These are phyloP conservation scores for Ophiostoma novo-ulmi DNA, from an alignment of 2,329 filamentous ascomycete species.

Conservation along the genomic window DNA sequence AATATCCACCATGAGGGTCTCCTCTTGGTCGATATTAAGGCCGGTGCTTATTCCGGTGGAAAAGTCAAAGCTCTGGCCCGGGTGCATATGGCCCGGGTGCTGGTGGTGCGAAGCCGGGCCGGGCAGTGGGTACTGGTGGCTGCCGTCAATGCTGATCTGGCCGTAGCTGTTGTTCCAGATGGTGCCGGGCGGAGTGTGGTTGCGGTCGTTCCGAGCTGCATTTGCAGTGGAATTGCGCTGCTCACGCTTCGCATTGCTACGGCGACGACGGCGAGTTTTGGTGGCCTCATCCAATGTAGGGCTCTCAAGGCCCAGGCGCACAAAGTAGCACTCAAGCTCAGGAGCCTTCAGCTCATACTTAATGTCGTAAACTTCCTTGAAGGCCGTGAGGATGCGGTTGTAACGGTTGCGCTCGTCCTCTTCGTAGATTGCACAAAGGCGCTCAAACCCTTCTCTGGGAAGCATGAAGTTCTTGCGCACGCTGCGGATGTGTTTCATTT, in stretches of 20 bases:
- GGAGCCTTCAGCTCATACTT: constrained; percentile 47
- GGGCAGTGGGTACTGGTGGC: constrained; percentile 17
- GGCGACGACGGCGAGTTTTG: constrained; percentile 41
- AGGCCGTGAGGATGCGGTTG: constrained; percentile 39
- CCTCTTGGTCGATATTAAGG: not conserved
- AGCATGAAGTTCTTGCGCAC: constrained; percentile 47
- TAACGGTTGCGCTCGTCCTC: constrained; percentile 43
- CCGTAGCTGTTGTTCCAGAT: constrained; percentile 14
- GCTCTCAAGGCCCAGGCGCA: constrained; percentile 46
- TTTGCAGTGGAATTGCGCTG: not conserved
- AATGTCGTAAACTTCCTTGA: constrained; percentile 48
- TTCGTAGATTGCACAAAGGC: constrained; percentile 40
- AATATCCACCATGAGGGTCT: not conserved
- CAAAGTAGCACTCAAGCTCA: constrained; percentile 48
- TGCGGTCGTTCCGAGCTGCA: not conserved
- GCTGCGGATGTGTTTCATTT: constrained; percentile 52
- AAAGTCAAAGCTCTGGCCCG: not conserved
- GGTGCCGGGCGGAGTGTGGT: not conserved
- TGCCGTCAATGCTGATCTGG: not conserved
- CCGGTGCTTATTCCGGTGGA: not conserved
- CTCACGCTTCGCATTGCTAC: constrained; percentile 30
- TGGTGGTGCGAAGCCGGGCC: not conserved
- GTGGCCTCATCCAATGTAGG: constrained; percentile 39
- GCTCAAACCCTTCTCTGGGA: constrained; percentile 33
- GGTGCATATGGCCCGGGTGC: not conserved